These are phyloP conservation scores for Pyrenochaeta sp. DNA, from an alignment of 2,329 filamentous ascomycete species.

Conservation along the genomic window DNA sequence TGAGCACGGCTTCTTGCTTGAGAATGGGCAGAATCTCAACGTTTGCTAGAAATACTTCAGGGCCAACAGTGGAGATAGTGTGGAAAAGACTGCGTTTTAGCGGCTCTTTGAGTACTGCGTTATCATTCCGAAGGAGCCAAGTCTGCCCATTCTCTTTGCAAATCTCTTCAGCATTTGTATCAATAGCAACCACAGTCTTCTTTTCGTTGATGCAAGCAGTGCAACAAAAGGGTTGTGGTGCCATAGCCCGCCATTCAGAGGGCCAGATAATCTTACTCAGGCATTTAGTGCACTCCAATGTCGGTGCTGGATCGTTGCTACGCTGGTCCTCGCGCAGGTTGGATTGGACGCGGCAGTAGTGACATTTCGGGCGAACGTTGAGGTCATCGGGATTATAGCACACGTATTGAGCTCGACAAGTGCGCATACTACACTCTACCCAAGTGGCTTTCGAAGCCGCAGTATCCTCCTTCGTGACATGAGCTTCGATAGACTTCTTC, in stretches of 20 bases:
- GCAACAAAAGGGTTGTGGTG: conserved; percentile 51
- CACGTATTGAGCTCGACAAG: conserved; percentile 61
- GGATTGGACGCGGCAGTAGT: conserved; percentile 55
- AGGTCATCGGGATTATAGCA: conserved; percentile 56
- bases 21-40: conserved; percentile 49
- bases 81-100: conserved; percentile 55
- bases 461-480: conserved; percentile 44
- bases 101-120: conserved; percentile 44
- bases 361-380: conserved; percentile 59
- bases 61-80: conserved; percentile 32
- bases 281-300: conserved; percentile 58
- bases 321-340: not conserved
- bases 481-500: conserved; percentile 20
- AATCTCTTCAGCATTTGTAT: conserved; percentile 52
- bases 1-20: conserved; percentile 28
- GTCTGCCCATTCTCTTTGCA: conserved; percentile 52
- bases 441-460: conserved; percentile 50
- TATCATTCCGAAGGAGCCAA: conserved; percentile 58
- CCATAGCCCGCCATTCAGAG: conserved; percentile 48
- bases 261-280: conserved; percentile 60
- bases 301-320: conserved; percentile 42
- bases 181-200: conserved; percentile 48
- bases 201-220: conserved; percentile 50
- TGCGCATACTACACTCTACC: conserved; percentile 57
- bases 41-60: conserved; percentile 46